A percentile compares a stretch with the other conserved stretches of the same genome.
Conservation (phyloP, 2,329 filamentous ascomycete genomes). For the Clonostachys rosea region DNA sequence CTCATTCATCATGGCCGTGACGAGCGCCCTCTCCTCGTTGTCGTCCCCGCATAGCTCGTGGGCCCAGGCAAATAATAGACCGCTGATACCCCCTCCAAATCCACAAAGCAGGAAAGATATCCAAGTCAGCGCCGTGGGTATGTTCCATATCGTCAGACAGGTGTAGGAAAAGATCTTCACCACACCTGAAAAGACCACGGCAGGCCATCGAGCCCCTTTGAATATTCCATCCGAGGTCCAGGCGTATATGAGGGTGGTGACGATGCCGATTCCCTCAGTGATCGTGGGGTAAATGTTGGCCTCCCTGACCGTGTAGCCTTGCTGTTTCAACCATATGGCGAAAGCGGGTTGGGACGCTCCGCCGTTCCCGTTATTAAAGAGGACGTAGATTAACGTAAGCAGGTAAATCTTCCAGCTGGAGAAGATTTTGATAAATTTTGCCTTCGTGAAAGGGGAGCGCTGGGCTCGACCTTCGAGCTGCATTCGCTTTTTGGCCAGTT, state of each 20-base stretch:
- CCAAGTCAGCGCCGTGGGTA: conserved; percentile 56
- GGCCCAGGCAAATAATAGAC: conserved; percentile 41
- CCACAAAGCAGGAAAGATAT: conserved; percentile 53
- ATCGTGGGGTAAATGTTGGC: conserved; percentile 56
- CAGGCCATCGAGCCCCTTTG: conserved; percentile 56
- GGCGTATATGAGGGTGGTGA: conserved; percentile 58
- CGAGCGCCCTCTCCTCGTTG: conserved; percentile 62
- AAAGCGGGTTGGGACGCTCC: conserved; percentile 50
- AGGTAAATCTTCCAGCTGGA: conserved; percentile 61
- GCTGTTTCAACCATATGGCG: conserved; percentile 37
- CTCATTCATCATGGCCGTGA: conserved; percentile 63
- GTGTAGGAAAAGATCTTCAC: conserved; percentile 33
- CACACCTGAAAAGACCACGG: conserved; percentile 50
- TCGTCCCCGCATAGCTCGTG: conserved; percentile 44
- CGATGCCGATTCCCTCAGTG: conserved; percentile 44
- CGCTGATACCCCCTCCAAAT: conserved; percentile 42
- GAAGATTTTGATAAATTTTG: conserved; percentile 57
- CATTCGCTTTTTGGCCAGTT: conserved; percentile 19
- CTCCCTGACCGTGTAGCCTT: conserved; percentile 33
- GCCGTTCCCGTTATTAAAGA: conserved; percentile 56
- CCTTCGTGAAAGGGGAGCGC: conserved; percentile 27
- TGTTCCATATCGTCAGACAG: conserved; percentile 35
- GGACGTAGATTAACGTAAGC: conserved; percentile 53
- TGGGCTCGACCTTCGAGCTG: conserved; percentile 37
- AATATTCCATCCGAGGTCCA: conserved; percentile 62